Conservation (phyloP, 2,329 filamentous ascomycete genomes). For the Alternaria triticimaculans region DNA sequence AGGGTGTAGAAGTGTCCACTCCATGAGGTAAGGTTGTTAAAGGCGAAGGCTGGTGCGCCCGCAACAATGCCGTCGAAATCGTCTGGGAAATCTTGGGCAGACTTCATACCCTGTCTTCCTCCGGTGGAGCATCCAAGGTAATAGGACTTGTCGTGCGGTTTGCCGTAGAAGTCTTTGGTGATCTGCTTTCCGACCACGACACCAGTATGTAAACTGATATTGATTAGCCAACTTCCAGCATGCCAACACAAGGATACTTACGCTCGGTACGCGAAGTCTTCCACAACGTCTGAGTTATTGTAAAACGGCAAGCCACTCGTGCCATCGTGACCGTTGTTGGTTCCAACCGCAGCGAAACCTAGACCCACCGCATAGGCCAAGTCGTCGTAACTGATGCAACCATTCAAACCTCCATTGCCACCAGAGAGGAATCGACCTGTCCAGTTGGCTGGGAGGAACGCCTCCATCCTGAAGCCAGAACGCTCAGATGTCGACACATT, state of each 20-base stretch:
- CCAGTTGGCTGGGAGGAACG: conserved; percentile 54
- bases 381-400: conserved; percentile 50
- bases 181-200: conserved; percentile 51
- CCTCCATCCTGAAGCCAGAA: conserved; percentile 53
- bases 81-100: conserved; percentile 43
- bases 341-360: conserved; percentile 51
- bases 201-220: conserved; percentile 39
- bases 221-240: background rate
- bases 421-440: conserved; percentile 45
- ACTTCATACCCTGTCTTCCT: conserved; percentile 47
- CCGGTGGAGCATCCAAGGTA: conserved; percentile 49
- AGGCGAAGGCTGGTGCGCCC: conserved; percentile 43
- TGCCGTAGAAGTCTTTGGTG: conserved; percentile 50
- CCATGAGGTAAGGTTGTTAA: conserved; percentile 46
- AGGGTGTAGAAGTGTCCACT: conserved; percentile 39
- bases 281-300: conserved; percentile 54
- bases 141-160: conserved; percentile 50
- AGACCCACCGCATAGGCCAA: conserved; percentile 48
- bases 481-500: conserved; percentile 49
- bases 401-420: conserved; percentile 52
- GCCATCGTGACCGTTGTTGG: conserved; percentile 54
- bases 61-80: conserved; percentile 49
- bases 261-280: conserved; percentile 58
- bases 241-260: conserved; percentile 10
- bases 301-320: conserved; percentile 56